Conservation (phyloP, 169 alveolate genomes). For the Plasmodium knowlesi region DNA sequence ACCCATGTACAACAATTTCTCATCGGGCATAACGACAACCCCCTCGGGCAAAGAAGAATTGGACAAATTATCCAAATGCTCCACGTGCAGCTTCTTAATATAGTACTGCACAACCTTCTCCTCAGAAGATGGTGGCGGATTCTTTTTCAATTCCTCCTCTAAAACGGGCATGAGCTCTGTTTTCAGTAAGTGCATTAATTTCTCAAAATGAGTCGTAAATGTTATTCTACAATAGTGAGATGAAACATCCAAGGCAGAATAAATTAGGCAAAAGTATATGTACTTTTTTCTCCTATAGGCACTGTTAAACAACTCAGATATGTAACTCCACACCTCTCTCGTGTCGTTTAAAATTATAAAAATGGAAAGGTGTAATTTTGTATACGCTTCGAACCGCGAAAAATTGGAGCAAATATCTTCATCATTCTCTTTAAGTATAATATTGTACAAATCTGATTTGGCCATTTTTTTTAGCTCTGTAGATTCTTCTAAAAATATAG, state of each 20-base stretch:
- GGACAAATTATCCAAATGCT: slow-evolving; percentile 3
- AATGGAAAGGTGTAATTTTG: slow-evolving; percentile 46
- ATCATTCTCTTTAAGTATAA: slow-evolving; percentile 48
- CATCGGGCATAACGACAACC: slow-evolving; percentile 52
- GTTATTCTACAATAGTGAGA: slow-evolving; percentile 44
- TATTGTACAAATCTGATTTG: slow-evolving; percentile 11
- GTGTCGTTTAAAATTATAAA: slow-evolving; percentile 63
- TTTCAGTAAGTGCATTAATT: slow-evolving; percentile 7
- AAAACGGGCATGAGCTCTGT: slow-evolving; percentile 18
- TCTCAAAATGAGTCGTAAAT: slow-evolving; percentile 8
- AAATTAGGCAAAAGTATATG: slow-evolving; percentile 36
- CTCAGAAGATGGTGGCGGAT: slow-evolving; percentile 43
- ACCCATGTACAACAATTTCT: slow-evolving; percentile 31
- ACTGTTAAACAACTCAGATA: slow-evolving; percentile 50
- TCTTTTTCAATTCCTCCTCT: slow-evolving; percentile 45
- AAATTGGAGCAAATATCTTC: slow-evolving; percentile 20
- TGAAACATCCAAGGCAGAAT: slow-evolving; percentile 39
- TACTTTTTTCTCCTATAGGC: slow-evolving; percentile 44
- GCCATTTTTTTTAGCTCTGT: not conserved
- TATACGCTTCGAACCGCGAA: slow-evolving; percentile 40
- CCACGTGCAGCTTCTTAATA: slow-evolving; percentile 42
- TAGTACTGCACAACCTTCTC: slow-evolving; percentile 43
- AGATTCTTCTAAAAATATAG: slow-evolving; percentile 11
- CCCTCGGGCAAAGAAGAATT: slow-evolving; percentile 43
- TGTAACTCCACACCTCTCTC: slow-evolving; percentile 58